Evolutionary conservation across 805 yeast species (phyloP).

Genomic region (Brettanomyces sp.): DNA sequence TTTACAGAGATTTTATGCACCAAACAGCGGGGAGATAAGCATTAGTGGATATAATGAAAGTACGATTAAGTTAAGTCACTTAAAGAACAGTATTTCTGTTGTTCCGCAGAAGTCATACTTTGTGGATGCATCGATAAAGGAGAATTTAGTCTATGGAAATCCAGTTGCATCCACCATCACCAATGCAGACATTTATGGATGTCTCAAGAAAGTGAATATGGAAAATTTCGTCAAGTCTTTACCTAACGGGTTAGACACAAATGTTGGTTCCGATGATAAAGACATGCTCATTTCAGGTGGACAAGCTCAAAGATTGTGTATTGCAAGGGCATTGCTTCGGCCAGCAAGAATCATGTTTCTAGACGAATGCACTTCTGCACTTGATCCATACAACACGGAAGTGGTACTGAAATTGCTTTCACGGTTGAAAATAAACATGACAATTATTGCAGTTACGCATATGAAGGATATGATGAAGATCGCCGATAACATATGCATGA

Average conservation of each 20-base stretch:
- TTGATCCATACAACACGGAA: slow-evolving; percentile 56
- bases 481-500: slow-evolving; percentile 40
- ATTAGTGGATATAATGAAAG: slow-evolving; percentile 38
- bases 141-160: slow-evolving; percentile 61
- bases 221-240: slow-evolving; percentile 44
- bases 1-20: slow-evolving; percentile 40
- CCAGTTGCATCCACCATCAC: slow-evolving; percentile 10
- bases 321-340: slow-evolving; percentile 72
- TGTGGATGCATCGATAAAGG: slow-evolving; percentile 64
- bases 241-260: slow-evolving; percentile 51
- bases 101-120: slow-evolving; percentile 72
- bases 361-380: slow-evolving; percentile 87
- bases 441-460: slow-evolving; percentile 67
- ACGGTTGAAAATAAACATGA: slow-evolving; percentile 21
- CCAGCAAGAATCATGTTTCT: slow-evolving; percentile 57
- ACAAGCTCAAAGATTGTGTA: slow-evolving; percentile 75
- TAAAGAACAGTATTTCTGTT: slow-evolving; percentile 49
- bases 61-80: slow-evolving; percentile 32
- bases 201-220: slow-evolving; percentile 39
- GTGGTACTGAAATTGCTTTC: slow-evolving; percentile 41
- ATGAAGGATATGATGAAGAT: slow-evolving; percentile 53
- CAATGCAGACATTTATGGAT: slow-evolving; percentile 26
- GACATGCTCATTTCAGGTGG: slow-evolving; percentile 68
- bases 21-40: slow-evolving; percentile 29
- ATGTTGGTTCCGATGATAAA: slow-evolving; percentile 38